Evolutionary conservation across 805 yeast genomes (phyloP), one percentile per base, ranked within the genome.

Genomic region (Nakazawaea wickerhamii): DNA sequence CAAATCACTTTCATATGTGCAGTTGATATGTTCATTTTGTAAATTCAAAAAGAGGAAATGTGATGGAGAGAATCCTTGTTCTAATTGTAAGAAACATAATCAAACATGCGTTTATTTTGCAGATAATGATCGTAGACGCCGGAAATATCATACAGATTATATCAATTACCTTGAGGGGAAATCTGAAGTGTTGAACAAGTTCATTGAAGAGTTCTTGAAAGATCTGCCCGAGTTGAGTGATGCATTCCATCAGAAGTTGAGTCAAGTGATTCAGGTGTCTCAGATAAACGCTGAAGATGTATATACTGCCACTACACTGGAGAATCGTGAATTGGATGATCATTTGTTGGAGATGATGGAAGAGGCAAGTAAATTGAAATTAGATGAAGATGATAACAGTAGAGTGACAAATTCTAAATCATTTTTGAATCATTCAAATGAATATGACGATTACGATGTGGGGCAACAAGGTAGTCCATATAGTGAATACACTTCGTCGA

Each of bases 91-190:
- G 14, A 44, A 44, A 18, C 30, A 39, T 18, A 48, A 49, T 9
- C 45, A 50, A 20, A 48, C 43, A 5, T 53, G 60, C 33, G 36
- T 50, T 3, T 54, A 57, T 41, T 50, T 46, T 17, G 46, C 51
- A 1, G 55, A 49, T 8, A 45, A 41, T 30, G 66, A 61, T 38
- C 44, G 63, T 37, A 46, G 67, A 43, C 44, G 65, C 30, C 37
- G 67, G 15, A 61, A 61, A 39, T 61, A 59, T 42, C 59, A 60
- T 42, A 56, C 64, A 1, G 62, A 58, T 40, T 61, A 61, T 32
- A 54, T 60, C 3, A 55, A 51, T 21, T 52, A 55, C 23, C 49
- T 61, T 13, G 62, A 58, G 21, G 47, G 49, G 6, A 55, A 54
- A 38, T 46, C 58, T 0, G 36, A 37, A 0, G 50, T 40, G 4